Evolutionary conservation across 371 early-diverging fungal species (phyloP).

Genomic region (Mucor velutinosus): DNA sequence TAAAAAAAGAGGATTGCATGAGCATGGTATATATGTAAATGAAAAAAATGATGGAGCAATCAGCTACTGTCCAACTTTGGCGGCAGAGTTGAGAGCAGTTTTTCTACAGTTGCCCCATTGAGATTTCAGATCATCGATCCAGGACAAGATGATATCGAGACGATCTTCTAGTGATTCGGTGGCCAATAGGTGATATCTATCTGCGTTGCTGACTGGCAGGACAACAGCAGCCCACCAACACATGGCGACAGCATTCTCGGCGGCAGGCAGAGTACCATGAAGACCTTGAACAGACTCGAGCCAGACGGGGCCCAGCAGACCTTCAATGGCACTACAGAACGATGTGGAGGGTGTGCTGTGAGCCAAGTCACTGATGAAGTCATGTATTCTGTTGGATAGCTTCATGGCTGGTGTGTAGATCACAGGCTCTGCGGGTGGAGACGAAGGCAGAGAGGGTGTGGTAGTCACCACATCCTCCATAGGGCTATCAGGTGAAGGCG

Average conservation of each 20-base stretch:
- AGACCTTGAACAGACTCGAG: conserved; percentile 29
- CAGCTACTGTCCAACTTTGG: conserved; percentile 1
- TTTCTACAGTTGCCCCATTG: conserved; percentile 27
- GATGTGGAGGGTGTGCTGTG: conserved; percentile 19
- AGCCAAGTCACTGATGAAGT: conserved; percentile 26
- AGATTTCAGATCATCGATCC: conserved; percentile 48
- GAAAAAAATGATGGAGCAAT: too few relatives aligned
- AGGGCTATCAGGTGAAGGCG: not conserved
- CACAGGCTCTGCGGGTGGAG: not conserved
- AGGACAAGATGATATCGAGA: conserved; percentile 39
- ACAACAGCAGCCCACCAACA: conserved; percentile 62
- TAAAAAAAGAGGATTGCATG: too few relatives aligned
- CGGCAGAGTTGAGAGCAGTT: conserved; percentile 6
- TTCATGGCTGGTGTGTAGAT: conserved; percentile 4
- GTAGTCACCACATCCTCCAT: not conserved
- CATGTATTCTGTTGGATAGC: conserved; percentile 22
- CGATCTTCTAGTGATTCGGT: conserved; percentile 41
- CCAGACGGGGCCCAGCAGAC: conserved; percentile 34
- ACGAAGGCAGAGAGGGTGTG: not conserved
- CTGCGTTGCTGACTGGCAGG: conserved; percentile 51
- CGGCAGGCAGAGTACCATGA: conserved; percentile 28
- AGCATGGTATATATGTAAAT: too few relatives aligned
- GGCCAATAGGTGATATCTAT: conserved; percentile 47
- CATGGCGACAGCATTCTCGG: conserved; percentile 47
- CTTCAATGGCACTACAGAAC: conserved; percentile 17